Conservation (phyloP, 345 rosid species). For the Durio zibethinus region DNA sequence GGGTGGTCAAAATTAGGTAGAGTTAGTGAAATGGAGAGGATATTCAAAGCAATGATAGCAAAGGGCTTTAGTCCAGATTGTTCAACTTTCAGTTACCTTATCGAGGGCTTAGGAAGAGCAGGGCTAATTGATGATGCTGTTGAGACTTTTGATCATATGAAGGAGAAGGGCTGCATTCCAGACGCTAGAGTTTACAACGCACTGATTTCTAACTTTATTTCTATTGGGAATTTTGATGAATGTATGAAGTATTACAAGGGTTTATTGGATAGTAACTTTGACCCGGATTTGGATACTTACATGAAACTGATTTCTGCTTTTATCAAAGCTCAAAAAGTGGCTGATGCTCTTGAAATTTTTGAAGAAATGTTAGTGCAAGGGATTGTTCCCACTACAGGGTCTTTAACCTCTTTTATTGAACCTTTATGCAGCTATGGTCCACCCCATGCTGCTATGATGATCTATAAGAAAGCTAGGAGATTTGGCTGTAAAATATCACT, state of each 20-base stretch:
- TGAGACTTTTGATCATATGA: conserved; percentile 51
- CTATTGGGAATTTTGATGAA: conserved; percentile 50
- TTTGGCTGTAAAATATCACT: conserved; percentile 64
- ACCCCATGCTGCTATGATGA: conserved; percentile 76
- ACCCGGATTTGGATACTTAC: conserved; percentile 61
- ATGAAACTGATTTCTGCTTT: conserved; percentile 54
- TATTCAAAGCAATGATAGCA: conserved; percentile 58
- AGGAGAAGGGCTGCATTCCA: conserved; percentile 42
- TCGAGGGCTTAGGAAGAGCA: conserved; percentile 80
- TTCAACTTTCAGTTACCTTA: conserved; percentile 51
- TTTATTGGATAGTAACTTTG: conserved; percentile 48
- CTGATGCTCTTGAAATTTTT: conserved; percentile 84
- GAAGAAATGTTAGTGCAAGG: conserved; percentile 70
- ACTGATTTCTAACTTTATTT: conserved; percentile 65
- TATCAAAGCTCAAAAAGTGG: conserved; percentile 67
- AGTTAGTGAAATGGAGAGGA: conserved; percentile 51
- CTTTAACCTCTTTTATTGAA: conserved; percentile 55
- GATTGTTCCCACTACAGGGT: conserved; percentile 61
- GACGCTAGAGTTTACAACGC: conserved; percentile 65
- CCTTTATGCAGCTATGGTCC: conserved; percentile 84
- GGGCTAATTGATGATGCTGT: conserved; percentile 61
- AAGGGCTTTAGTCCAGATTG: conserved; percentile 53
- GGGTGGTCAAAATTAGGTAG: conserved; percentile 85
- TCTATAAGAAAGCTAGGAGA: conserved; percentile 71
- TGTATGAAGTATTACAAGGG: conserved; percentile 46